phyloP scores from a whole-genome alignment of 352 stramenopile genomes.

The Phytophthora citricola region DNA sequence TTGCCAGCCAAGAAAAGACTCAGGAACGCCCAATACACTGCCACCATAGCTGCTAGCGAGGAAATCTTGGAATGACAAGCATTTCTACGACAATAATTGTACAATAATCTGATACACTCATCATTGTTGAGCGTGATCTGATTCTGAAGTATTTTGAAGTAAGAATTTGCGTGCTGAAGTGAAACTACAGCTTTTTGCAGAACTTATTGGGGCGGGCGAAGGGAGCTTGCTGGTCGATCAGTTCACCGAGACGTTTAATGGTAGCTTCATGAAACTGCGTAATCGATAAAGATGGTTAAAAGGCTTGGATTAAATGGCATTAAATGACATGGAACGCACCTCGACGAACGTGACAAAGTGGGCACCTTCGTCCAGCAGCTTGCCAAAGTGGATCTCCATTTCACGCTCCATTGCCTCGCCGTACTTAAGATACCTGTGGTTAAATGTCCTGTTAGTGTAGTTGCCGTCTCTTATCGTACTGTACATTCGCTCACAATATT shows the following conservation, averaged over 20 bases:
- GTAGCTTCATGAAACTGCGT: conserved; percentile 69
- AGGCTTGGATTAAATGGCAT: neutral
- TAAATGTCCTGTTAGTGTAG: neutral
- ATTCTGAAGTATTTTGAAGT: conserved; percentile 11
- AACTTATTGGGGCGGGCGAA: conserved; percentile 58
- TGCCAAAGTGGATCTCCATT: conserved; percentile 79
- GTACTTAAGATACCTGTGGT: conserved; percentile 72
- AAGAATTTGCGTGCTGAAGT: conserved; percentile 10
- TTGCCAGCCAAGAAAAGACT: neutral
- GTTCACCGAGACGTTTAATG: conserved; percentile 56
- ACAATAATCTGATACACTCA: conserved; percentile 13
- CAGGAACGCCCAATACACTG: conserved; percentile 14
- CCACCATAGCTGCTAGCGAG: neutral
- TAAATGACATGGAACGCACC: conserved; percentile 28
- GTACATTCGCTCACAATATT: conserved; percentile 59
- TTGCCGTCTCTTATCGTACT: neutral
- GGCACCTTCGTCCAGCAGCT: conserved; percentile 63
- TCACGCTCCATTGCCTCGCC: conserved; percentile 80
- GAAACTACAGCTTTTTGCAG: conserved; percentile 47
- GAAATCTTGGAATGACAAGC: conserved; percentile 15
- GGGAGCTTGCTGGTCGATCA: conserved; percentile 68
- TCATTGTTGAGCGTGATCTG: conserved; percentile 3
- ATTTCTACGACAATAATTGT: neutral
- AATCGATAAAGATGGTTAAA: neutral
- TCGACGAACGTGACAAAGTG: conserved; percentile 72